Evolutionary conservation across 768 basidiomycete species (phyloP).

Genomic region (Amanita pseudoporphyria): DNA sequence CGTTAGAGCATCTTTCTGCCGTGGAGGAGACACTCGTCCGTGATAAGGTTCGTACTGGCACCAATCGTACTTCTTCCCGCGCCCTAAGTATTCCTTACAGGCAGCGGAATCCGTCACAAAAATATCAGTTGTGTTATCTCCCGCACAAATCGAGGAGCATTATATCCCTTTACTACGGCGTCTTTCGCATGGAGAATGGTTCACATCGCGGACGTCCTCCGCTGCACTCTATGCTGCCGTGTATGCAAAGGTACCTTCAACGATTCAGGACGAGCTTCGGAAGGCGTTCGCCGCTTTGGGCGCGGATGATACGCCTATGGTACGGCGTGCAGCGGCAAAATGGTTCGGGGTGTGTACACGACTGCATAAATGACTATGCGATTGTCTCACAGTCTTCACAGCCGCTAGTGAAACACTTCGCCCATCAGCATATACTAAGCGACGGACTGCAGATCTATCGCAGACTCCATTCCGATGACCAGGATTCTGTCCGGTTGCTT

Average conservation of each 20-base stretch:
- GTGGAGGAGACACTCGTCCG: constrained; percentile 97
- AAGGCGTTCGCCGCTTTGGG: constrained; percentile 77
- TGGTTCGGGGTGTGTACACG: constrained; percentile 77
- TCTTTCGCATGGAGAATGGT: constrained; percentile 93
- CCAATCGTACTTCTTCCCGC: constrained; percentile 5
- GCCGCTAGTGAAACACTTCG: constrained; percentile 73
- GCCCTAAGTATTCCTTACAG: constrained; percentile 29
- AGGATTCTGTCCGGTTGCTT: constrained; percentile 92
- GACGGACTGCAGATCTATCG: constrained; percentile 91
- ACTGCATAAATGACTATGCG: constrained; percentile 2
- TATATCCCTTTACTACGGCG: constrained; percentile 89
- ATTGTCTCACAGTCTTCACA: constrained; percentile 22
- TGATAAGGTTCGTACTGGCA: constrained; percentile 68
- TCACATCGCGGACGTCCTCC: constrained; percentile 94
- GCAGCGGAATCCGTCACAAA: constrained; percentile 95
- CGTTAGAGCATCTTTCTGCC: constrained; percentile 89
- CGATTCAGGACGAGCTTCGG: constrained; percentile 79
- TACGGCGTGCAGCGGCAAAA: constrained; percentile 90
- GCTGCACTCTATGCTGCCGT: constrained; percentile 89
- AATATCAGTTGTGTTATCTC: constrained; percentile 68
- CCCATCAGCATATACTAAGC: constrained; percentile 70
- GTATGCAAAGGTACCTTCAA: constrained; percentile 67
- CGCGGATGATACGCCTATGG: constrained; percentile 97
- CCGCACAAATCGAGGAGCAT: constrained; percentile 75
- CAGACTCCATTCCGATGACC: constrained; percentile 90